Base-by-base conservation (phyloP, 202 grass and related monocot genomes). In the Miscanthus sacchariflorus region DNA sequence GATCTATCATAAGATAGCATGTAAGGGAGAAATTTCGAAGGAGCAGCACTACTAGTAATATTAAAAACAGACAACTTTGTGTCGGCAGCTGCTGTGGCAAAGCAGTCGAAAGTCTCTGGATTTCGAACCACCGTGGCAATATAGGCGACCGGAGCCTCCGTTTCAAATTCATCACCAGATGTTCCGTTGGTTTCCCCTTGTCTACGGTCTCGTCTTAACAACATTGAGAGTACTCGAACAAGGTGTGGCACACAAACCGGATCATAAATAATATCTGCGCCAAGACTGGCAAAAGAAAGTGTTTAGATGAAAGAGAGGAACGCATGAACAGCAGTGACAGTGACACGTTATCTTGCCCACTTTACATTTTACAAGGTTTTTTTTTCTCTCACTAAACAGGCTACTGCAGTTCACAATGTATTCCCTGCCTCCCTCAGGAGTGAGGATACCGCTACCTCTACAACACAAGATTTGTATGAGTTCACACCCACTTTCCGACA, bases 231-330 rank as follows among this genome's bases (percentile, higher is more conserved):
- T n/a, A 97, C 94, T 70, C 85, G 82, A 87, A 93, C 81, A 10
- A 99, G 91, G 87, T 99, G 91, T 0, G 93, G 89, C 52, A 93
- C 80, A 1, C 91, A 95, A 19, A 87, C 70, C 5, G 94, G 97
- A 56, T 99, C 86, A 9, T 99, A 99, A 45, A 99, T 91, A 27
- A 97, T 89, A 83, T 99, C 97, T 49, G 97, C 97, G 56, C 97
- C 97, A 86, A 99, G 89, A 68, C 93, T 99, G 88, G 30, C 23
- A 52, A 68, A 61, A 49, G 58, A 89, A 56, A 49, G 63, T n/a
- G 12, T 39, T 50, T 4, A 76, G 39, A 85, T 13, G 39, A 39
- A 68, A 24, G 27, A 39, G 70, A 64, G 18, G 40, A 33, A 78
- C 78, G 19, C 50, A 91, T 25, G 45, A 49, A 77, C 17, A 81